Evolutionary conservation across 169 alveolate species (phyloP), one percentile per base, ranked within the genome.

Genomic region (Hepatocystis sp.): DNA sequence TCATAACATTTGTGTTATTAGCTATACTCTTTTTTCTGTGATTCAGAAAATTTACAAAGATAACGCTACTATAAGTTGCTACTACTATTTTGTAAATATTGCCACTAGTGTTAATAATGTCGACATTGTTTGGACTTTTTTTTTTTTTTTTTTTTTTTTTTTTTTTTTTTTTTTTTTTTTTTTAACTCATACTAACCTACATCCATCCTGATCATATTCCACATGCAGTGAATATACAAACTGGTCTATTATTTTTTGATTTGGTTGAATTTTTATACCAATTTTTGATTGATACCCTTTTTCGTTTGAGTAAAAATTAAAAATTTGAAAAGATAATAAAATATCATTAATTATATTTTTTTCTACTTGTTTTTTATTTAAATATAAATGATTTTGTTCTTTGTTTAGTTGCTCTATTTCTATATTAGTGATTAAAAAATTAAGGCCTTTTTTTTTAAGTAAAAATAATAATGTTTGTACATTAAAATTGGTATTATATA

Each of bases 401-500:
- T 44, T 49, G 19, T 44, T 17, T 27, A 76, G 25, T 36, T 76
- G 56, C 66, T 34, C 42, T 7, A 76, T 36, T 76, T 76, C 88
- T 44, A 76, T 30, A 58, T 52, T 32, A 15, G 76, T 56, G 27
- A 76, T 25, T 10, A 76, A 58, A 23, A 76, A 63, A 30, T 76
- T 76, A 28, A 76, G 56, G 56, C 88, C 88, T 39, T 51, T 76
- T 76, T 76, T 76, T 25, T 76, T 76, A 71, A 76, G 42, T 76
- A 76, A 25, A 27, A 76, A 76, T 42, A 76, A 46, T 44, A 76
- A 56, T 17, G 65, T 58, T 10, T 42, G 47, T 46, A 76, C 76
- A 42, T 76, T 76, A 4, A 76, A 25, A n/a, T 46, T 10, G 32
- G 13, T n/a, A 51, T 76, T 76, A 51, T 58, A 76, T 8, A 58